A percentile compares a stretch with the other conserved stretches of the same genome.
Evolutionary conservation across 2,329 filamentous ascomycete genomes (phyloP).

Genomic region (Arthrinium puccinioides): DNA sequence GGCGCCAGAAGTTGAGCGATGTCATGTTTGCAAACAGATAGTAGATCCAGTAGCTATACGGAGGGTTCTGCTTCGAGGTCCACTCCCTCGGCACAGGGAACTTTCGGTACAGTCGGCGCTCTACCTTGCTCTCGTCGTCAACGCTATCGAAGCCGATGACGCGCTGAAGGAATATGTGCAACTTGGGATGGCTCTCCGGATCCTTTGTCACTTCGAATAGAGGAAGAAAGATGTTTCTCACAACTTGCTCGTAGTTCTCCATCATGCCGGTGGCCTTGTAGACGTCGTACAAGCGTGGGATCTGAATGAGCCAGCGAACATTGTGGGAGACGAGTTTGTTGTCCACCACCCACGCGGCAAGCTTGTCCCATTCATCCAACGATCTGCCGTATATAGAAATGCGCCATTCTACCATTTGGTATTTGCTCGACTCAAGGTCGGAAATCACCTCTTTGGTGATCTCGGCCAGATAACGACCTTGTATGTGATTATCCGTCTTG

Average conservation of each 20-base stretch:
- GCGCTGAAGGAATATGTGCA: slow-evolving; percentile 89
- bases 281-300: slow-evolving; percentile 89
- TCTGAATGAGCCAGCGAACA: slow-evolving; percentile 92
- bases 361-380: slow-evolving; percentile 93
- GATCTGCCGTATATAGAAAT: slow-evolving; percentile 94
- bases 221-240: slow-evolving; percentile 87
- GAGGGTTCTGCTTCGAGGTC: slow-evolving; percentile 90
- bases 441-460: slow-evolving; percentile 98
- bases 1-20: slow-evolving; percentile 87
- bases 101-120: slow-evolving; percentile 89
- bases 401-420: slow-evolving; percentile 99
- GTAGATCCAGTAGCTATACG: slow-evolving; percentile 99
- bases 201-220: slow-evolving; percentile 91
- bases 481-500: slow-evolving; percentile 97
- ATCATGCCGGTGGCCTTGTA: slow-evolving; percentile 87
- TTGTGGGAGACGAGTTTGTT: slow-evolving; percentile 98
- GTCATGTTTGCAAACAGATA: slow-evolving; percentile 92
- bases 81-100: slow-evolving; percentile 86
- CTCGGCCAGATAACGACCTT: slow-evolving; percentile 90
- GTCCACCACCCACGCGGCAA: slow-evolving; percentile 94
- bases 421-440: slow-evolving; percentile 96
- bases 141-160: slow-evolving; percentile 97
- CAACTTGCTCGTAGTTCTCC: slow-evolving; percentile 82
- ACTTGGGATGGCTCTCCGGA: slow-evolving; percentile 78
- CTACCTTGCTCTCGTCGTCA: slow-evolving; percentile 95